phyloP scores from a whole-genome alignment of 257 asterid species.

The Solanum neorickii region DNA sequence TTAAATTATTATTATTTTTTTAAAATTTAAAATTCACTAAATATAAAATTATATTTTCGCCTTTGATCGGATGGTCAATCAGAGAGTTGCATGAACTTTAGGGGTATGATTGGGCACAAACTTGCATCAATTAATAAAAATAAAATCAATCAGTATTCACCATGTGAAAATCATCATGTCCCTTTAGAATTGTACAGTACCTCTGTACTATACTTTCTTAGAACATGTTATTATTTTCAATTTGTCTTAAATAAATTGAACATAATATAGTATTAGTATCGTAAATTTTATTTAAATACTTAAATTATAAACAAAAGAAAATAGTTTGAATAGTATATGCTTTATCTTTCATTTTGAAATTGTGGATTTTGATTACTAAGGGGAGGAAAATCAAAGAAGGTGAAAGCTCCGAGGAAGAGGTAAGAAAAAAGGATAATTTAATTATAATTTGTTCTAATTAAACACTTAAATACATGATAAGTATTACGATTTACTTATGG shows the following conservation, averaged over 20 bases:
- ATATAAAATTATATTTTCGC: too few species aligned
- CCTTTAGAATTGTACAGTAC: neutral
- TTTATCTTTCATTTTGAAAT: neutral
- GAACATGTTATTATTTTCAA: neutral
- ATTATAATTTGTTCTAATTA: too few species aligned
- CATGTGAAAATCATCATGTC: neutral
- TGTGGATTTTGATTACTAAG: neutral
- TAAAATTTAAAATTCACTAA: too few species aligned
- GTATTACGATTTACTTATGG: too few species aligned
- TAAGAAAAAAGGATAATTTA: too few species aligned
- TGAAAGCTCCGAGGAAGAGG: neutral
- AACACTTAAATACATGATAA: neutral
- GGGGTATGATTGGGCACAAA: neutral
- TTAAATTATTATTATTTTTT: too few species aligned
- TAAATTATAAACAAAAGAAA: accelerated
- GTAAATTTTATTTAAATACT: neutral
- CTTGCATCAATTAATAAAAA: neutral
- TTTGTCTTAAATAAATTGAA: neutral
- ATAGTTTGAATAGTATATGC: neutral
- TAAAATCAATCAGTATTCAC: neutral
- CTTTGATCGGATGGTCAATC: neutral
- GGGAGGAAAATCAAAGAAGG: neutral
- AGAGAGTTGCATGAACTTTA: neutral
- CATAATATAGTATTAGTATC: neutral
- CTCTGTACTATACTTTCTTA: neutral